Conservation (phyloP, 352 stramenopile genomes). For the Globisporangium nunn region DNA sequence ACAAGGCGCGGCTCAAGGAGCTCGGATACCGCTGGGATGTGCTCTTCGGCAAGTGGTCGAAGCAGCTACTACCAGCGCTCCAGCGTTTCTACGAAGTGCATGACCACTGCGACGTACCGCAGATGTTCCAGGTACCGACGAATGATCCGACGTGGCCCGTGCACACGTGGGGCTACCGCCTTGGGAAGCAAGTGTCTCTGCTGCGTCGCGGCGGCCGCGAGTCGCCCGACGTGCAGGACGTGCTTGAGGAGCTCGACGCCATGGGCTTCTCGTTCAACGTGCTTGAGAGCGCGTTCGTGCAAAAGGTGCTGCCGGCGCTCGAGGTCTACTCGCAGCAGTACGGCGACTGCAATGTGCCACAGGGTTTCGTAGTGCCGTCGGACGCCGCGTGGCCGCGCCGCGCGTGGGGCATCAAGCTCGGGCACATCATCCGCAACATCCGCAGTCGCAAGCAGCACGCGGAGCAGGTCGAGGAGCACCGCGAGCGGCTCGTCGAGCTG, state of each 20-base stretch:
- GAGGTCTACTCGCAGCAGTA: constrained; percentile 79
- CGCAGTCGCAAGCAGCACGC: constrained; percentile 83
- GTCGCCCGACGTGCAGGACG: constrained; percentile 35
- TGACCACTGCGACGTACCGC: constrained; percentile 84
- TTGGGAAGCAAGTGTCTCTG: constrained; percentile 80
- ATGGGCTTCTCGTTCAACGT: constrained; percentile 68
- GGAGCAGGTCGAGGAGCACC: constrained; percentile 72
- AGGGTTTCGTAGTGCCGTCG: constrained; percentile 86
- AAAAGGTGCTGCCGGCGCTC: constrained; percentile 64
- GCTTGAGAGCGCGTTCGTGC: constrained; percentile 48
- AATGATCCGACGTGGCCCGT: constrained; percentile 71
- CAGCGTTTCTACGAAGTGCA: constrained; percentile 70
- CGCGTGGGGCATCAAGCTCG: constrained; percentile 83
- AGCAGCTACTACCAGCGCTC: constrained; percentile 56
- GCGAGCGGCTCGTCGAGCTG: constrained; percentile 74
- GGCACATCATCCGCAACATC: constrained; percentile 88
- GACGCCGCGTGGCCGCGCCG: constrained; percentile 67
- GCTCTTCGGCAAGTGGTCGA: constrained; percentile 54
- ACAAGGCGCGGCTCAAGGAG: constrained; percentile 34
- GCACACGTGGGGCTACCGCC: constrained; percentile 70
- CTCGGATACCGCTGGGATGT: constrained; percentile 51
- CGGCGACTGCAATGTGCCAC: constrained; percentile 83
- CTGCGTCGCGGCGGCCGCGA: constrained; percentile 41
- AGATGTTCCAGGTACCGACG: constrained; percentile 84
- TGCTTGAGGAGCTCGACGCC: constrained; percentile 44